Evolutionary conservation across 192 early-diverging fungal species (phyloP), one percentile per base, ranked within the genome.

Genomic region (Coemansia sp.): DNA sequence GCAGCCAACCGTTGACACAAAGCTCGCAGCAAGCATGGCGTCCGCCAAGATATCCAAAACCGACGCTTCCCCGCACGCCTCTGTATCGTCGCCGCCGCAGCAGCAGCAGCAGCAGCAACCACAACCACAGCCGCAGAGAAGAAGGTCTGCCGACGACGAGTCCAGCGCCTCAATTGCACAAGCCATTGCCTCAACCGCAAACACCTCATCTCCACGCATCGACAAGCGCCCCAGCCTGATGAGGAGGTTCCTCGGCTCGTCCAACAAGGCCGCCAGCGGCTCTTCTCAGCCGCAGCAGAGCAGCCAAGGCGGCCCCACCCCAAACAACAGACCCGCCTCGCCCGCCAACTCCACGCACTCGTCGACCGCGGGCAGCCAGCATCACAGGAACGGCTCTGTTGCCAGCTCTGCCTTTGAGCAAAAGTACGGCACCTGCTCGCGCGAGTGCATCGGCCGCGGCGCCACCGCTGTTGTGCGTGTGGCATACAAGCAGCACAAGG

Each of bases 401-500:
- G 53, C 30, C 40, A 66, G 67, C 63, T 62, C 70, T 4, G 64
- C 66, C 20, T 82, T 82, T 67, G 79, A 75, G 64, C 79, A 92
- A 75, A 95, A 94, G 85, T 95, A 95, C 76, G 94, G 94, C 51
- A 58, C 84, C 1, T 91, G 89, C 66, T 83, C 87, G 65, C 84
- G 87, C 75, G 84, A 88, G 66, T 84, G 81, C 66, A 91, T 98
- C 34, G 96, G 94, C 8, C 86, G 86, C 67, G 96, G 96, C 29
- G 94, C 94, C 3, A 94, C 93, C 2, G 96, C 96, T 0, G 90
- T 96, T 2, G 96, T 98, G 42, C 87, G 92, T 20, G 77, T 98
- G 4, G 92, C 87, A 1, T 89, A 93, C 74, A 88, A 89, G 83
- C 72, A 91, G 77, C 79, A 90, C 73, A 70, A 69, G 29, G 77